Base-by-base conservation (phyloP, 2,329 filamentous ascomycete genomes). In the Drechslerella dactyloides region DNA sequence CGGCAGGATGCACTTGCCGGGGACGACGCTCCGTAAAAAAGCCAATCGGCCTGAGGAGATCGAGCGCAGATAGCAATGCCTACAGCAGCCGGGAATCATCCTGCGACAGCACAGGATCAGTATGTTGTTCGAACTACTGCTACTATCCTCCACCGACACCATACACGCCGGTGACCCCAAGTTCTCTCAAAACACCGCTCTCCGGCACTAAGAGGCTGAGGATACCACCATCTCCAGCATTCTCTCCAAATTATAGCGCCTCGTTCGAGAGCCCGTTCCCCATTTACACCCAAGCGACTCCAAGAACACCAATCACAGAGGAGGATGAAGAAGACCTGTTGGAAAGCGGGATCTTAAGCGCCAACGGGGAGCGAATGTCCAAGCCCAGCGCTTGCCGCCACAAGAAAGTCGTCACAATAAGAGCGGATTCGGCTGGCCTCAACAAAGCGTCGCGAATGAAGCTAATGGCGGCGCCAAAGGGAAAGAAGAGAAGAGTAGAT, bases 371-470 rank as follows among this genome's bases (percentile, higher is more conserved):
- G 60, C 80, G 81, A 59, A 81, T 84, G n/a, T 85, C 85, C 78
- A 78, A 84, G 15, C 82, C 85, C 44, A 85, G 84, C 75, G 87
- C 87, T 33, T 87, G 84, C 76, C 83, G 88, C 64, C 85, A 88
- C 70, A 85, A 89, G 72, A 69, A 73, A 56, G 64, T 82, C 15
- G 85, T 88, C 60, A 87, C 84, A 78, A 91, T 97, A 68, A 84
- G 91, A 61, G 92, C 97, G 79, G 91, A 97, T 2, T 90, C 97
- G 59, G 97, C 93, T 92, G 15, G 90, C 96, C 69, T 96, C 91
- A 44, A 96, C 96, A 80, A 96, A 90, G 79, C 89, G 78, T 84
- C 78, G 80, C 81, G 40, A 74, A 78, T 87, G 73, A 84, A 88
- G 75, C 90, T 97, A 82, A 90, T 92, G 75, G 90, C 93, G 23